Evolutionary conservation across 805 yeast species (phyloP).

Genomic region (Limtongozyma cylindracea): DNA sequence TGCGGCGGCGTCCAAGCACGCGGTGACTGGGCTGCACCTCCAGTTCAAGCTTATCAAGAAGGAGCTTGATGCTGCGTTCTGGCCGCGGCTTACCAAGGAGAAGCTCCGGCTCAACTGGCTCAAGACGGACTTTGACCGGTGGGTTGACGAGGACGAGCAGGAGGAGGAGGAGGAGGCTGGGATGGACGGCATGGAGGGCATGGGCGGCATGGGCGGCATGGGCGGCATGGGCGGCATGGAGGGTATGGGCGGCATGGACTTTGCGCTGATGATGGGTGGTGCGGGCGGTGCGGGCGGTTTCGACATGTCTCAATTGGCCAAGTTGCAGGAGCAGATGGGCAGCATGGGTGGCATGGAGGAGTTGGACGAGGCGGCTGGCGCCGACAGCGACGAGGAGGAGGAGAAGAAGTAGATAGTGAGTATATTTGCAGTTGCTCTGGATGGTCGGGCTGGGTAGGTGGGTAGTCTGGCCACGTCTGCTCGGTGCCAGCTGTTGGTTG

Average conservation of each 20-base stretch:
- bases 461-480: too few species aligned
- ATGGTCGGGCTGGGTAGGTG: too few species aligned
- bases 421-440: too few species aligned
- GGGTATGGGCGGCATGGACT: slow-evolving; percentile 8
- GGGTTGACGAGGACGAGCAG: slow-evolving; percentile 99
- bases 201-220: slow-evolving; percentile 7
- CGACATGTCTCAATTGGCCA: slow-evolving; percentile 3
- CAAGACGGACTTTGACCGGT: slow-evolving; percentile 87
- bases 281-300: slow-evolving; percentile 9
- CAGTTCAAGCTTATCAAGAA: slow-evolving; percentile 47
- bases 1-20: slow-evolving; percentile 31
- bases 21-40: slow-evolving; percentile 29
- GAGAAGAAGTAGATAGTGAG: too few species aligned
- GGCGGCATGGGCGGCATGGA: slow-evolving; percentile 7
- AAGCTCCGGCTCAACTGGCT: slow-evolving; percentile 57
- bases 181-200: slow-evolving; percentile 6
- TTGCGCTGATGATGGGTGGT: slow-evolving; percentile 3
- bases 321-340: too few species aligned
- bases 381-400: too few species aligned
- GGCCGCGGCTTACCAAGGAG: slow-evolving; percentile 91
- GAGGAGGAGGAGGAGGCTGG: slow-evolving; percentile 32
- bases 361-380: too few species aligned
- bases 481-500: too few species aligned
- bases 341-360: too few species aligned
- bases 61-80: slow-evolving; percentile 43